These are phyloP conservation scores for Cercospora zeae-maydis DNA, from an alignment of 2,329 filamentous ascomycete genomes.

Conservation along the genomic window DNA sequence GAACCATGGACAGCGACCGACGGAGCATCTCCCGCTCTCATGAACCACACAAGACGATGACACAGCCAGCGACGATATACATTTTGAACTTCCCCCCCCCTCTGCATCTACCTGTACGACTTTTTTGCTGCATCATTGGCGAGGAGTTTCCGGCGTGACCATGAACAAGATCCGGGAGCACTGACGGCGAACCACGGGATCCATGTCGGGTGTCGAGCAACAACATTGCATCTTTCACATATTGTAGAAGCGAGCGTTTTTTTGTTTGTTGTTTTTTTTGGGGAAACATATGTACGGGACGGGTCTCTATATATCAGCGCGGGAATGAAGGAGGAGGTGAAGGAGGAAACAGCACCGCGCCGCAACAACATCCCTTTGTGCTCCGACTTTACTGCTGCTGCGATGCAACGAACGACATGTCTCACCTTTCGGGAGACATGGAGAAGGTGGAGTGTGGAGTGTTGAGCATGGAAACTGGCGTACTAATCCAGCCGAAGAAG, in stretches of 20 bases:
- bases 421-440: neutral
- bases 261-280: too few relatives aligned
- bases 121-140: conserved; percentile 5
- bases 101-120: conserved; percentile 1
- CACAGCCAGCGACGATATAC: neutral
- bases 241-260: neutral
- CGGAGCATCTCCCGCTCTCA: neutral
- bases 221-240: neutral
- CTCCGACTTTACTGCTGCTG: neutral
- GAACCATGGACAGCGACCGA: neutral
- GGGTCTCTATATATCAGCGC: neutral
- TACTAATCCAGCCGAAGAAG: too few relatives aligned
- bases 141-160: conserved; percentile 8
- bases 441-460: too few relatives aligned
- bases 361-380: too few relatives aligned
- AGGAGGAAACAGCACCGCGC: too few relatives aligned
- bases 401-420: neutral
- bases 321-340: too few relatives aligned
- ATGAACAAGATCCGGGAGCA: neutral
- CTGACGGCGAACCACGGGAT: neutral
- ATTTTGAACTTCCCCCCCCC: neutral
- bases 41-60: neutral
- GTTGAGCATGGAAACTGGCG: too few relatives aligned
- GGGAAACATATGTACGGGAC: too few relatives aligned
- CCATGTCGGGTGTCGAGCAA: neutral